These are phyloP conservation scores for Pulveroboletus sp. DNA, from an alignment of 768 basidiomycete genomes.

Conservation along the genomic window DNA sequence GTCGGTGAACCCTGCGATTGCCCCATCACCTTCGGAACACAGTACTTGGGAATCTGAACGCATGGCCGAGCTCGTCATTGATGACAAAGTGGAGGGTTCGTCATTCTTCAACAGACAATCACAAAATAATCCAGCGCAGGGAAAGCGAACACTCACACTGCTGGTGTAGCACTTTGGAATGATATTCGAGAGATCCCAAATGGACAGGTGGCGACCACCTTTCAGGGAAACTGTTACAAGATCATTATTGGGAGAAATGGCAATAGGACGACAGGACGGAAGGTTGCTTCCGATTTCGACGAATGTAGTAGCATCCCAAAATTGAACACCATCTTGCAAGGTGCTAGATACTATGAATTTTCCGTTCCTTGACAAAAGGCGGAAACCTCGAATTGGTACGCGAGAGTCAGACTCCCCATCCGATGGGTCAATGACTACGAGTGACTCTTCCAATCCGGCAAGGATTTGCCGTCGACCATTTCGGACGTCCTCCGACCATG, in stretches of 20 bases:
- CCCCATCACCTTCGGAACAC: neutral
- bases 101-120: neutral
- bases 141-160: neutral
- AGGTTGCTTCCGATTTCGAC: slow-evolving; percentile 1
- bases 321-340: neutral
- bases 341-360: slow-evolving; percentile 5
- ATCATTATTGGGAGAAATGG: slow-evolving; percentile 2
- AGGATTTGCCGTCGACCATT: neutral
- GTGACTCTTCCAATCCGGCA: neutral
- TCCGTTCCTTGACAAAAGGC: neutral
- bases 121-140: neutral
- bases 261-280: neutral
- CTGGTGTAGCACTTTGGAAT: neutral
- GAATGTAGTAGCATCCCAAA: slow-evolving; percentile 7
- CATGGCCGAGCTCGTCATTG: neutral
- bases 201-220: neutral
- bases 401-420: neutral
- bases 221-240: neutral
- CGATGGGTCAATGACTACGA: slow-evolving; percentile 1
- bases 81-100: neutral
- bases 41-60: neutral
- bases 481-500: slow-evolving; percentile 3
- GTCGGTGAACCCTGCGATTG: neutral
- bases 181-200: neutral
- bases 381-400: neutral